Evolutionary conservation across 345 rosid genomes (phyloP), one percentile per base, ranked within the genome.

Genomic region (Pugionium dolabratum): DNA sequence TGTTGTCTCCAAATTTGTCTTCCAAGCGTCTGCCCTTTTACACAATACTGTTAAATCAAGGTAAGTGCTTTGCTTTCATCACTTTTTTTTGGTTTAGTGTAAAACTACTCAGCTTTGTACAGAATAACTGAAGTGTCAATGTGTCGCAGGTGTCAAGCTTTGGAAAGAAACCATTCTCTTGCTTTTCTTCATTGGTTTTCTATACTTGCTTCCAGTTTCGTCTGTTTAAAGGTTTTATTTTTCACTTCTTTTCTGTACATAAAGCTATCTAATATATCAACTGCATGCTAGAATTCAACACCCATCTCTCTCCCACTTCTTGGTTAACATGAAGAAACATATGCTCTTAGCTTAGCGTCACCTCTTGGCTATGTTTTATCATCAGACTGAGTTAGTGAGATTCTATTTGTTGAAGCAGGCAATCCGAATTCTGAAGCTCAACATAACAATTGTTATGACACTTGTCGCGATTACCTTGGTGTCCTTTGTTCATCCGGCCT

Each of bases 401-500:
- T 74, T 48, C 1, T 62, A 53, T 71, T 67, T 71, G 36, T 41
- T 78, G 8, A 69, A 76, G 74, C 90, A 94, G 99, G 93, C 80
- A 36, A 65, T 87, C 55, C 74, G 86, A 83, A 72, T 85, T 76
- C 72, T 88, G 60, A 84, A 84, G 77, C 81, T 79, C 59, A 84
- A 87, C 72, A 79, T 81, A 26, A 79, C 79, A 46, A 66, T 85
- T 39, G 77, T 85, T 66, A 80, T 83, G 55, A 72, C 86, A 63
- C 69, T 80, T 54, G 76, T 54, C 53, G 89, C 91, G 39, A 79
- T 84, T 79, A 62, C 74, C 59, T 76, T 90, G 77, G 91, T 80
- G 44, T 79, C 84, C 77, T 75, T 88, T 58, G 83, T 94, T 69
- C 99, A 90, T 78, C 97, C 97, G 4, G 93, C 96, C 3, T 76